A percentile compares a stretch with the other conserved stretches of the same genome.
Evolutionary conservation across 805 yeast species (phyloP).

Genomic region (Cyberlindnera misumaiensis): DNA sequence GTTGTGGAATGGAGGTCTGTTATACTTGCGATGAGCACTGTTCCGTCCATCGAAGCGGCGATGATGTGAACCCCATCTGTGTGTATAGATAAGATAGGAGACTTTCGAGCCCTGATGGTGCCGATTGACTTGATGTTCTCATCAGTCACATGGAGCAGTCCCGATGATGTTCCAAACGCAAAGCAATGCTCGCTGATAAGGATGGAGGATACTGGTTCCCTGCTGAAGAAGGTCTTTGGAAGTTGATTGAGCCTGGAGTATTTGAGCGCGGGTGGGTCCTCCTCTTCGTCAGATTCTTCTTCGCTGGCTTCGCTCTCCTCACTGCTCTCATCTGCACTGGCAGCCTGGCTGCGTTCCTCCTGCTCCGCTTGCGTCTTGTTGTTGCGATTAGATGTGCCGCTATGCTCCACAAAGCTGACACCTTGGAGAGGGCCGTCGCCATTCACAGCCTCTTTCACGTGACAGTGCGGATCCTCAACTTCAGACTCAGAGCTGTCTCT

Average conservation of each 20-base stretch:
- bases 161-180: conserved; percentile 87
- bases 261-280: conserved; percentile 65
- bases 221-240: conserved; percentile 62
- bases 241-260: conserved; percentile 64
- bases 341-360: conserved; percentile 1
- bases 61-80: conserved; percentile 73
- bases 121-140: conserved; percentile 57
- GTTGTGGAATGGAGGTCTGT: conserved; percentile 15
- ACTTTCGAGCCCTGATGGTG: conserved; percentile 77
- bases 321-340: conserved; percentile 6
- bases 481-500: not conserved
- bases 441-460: not conserved
- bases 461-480: not conserved
- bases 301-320: conserved; percentile 12
- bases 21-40: conserved; percentile 74
- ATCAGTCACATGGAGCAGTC: conserved; percentile 61
- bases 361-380: not conserved
- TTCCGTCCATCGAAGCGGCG: conserved; percentile 91
- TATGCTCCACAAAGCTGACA: not conserved
- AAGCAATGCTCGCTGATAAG: conserved; percentile 52
- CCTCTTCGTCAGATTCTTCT: conserved; percentile 36
- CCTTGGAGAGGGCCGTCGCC: too few relatives aligned
- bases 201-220: conserved; percentile 75
- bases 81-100: conserved; percentile 64
- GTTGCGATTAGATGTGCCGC: not conserved